These are phyloP conservation scores for Penicillium ochrochloron DNA, from an alignment of 495 filamentous ascomycete genomes.

Conservation along the genomic window DNA sequence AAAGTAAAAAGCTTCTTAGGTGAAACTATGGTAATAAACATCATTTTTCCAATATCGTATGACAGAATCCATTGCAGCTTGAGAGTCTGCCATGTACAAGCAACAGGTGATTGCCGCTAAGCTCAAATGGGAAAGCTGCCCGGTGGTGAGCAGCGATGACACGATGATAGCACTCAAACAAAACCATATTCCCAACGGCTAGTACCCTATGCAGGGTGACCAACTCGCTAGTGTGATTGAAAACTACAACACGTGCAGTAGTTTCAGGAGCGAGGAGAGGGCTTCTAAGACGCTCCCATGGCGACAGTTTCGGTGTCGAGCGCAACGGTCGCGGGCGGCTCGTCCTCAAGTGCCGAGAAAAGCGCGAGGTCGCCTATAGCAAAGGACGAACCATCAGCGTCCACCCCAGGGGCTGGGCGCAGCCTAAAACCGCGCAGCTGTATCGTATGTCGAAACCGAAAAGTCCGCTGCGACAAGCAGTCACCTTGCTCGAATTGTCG, in stretches of 20 bases:
- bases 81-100: neutral
- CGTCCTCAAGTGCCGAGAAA: conserved; percentile 41
- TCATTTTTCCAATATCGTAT: no score
- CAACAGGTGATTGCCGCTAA: neutral
- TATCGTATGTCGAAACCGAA: conserved; percentile 59
- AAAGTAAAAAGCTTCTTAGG: neutral
- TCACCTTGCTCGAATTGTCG: conserved; percentile 70
- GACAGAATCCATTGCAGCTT: no score
- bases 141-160: neutral
- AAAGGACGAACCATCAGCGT: neutral
- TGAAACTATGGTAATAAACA: neutral
- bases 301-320: conserved; percentile 6
- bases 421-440: conserved; percentile 56
- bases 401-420: conserved; percentile 7
- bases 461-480: conserved; percentile 72
- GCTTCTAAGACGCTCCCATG: neutral
- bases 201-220: neutral
- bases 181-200: neutral
- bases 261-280: neutral
- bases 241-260: neutral
- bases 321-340: conserved; percentile 14
- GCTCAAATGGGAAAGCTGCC: neutral
- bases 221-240: neutral
- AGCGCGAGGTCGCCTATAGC: conserved; percentile 25
- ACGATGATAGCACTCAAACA: neutral